Percentiles rank a stretch among this genome's conserved stretches.
phyloP scores from a whole-genome alignment of 1,284 basidiomycete species.

The Trichosporon coremiiforme region DNA sequence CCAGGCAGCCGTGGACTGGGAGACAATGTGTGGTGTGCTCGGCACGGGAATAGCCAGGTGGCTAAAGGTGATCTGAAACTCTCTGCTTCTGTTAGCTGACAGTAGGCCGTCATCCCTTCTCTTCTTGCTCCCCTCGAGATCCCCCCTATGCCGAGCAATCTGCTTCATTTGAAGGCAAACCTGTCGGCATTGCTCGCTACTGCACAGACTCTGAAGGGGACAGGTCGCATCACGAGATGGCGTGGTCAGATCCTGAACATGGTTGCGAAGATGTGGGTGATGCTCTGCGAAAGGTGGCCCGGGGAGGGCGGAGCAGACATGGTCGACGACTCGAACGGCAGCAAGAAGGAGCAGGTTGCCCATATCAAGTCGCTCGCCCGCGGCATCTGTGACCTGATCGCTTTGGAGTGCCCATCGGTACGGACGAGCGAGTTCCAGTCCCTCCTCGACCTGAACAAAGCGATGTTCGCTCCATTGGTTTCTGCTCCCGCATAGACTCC shows the following conservation, averaged over 20 bases:
- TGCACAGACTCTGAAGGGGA: conserved; percentile 34
- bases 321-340: neutral
- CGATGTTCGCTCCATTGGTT: conserved; percentile 30
- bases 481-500: neutral
- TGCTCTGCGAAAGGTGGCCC: conserved; percentile 37
- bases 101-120: conserved; percentile 48
- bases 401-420: conserved; percentile 28
- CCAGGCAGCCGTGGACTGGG: conserved; percentile 41
- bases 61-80: conserved; percentile 46
- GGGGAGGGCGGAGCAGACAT: neutral
- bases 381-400: conserved; percentile 27
- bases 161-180: conserved; percentile 46
- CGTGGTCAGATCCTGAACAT: conserved; percentile 53
- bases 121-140: conserved; percentile 50
- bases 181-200: conserved; percentile 44
- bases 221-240: conserved; percentile 47
- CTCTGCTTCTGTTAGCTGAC: neutral
- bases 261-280: conserved; percentile 41
- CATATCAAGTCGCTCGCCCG: conserved; percentile 20
- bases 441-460: conserved; percentile 26
- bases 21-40: conserved; percentile 42
- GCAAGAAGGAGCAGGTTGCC: neutral
- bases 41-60: conserved; percentile 49
- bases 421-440: conserved; percentile 25
- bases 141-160: conserved; percentile 39